Evolutionary conservation across 257 asterid genomes (phyloP).

Genomic region (Solanum piurae): DNA sequence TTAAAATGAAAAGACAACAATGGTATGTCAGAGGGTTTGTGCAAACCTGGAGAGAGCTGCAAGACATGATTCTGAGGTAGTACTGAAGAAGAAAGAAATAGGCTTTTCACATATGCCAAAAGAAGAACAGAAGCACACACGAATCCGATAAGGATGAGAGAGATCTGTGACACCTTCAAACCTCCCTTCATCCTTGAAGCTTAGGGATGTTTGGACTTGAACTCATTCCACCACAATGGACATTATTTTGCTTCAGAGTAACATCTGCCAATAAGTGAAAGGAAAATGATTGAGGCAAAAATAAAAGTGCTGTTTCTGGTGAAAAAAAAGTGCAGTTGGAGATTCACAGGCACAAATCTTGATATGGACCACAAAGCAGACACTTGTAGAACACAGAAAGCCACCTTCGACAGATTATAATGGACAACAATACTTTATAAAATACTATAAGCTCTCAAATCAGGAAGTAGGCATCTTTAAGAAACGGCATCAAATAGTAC

Average conservation of each 20-base stretch:
- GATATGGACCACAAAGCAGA: neutral
- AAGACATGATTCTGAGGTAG: conserved; percentile 35
- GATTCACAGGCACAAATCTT: neutral
- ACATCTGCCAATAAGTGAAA: neutral
- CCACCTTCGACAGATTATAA: neutral
- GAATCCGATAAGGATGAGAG: conserved; percentile 69
- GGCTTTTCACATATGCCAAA: conserved; percentile 67
- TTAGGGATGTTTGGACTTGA: conserved; percentile 11
- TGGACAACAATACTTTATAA: neutral
- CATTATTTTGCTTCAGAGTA: conserved; percentile 1
- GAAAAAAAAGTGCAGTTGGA: neutral
- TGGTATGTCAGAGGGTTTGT: neutral
- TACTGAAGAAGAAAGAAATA: conserved; percentile 46
- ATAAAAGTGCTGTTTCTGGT: neutral
- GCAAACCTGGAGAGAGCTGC: conserved; percentile 53
- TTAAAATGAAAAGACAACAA: neutral
- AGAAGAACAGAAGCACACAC: conserved; percentile 60
- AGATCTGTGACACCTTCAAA: conserved; percentile 64
- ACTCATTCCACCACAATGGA: conserved; percentile 16
- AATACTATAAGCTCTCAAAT: neutral
- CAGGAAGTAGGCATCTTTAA: neutral
- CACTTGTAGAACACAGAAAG: neutral
- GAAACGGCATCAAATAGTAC: neutral
- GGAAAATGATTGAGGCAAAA: neutral
- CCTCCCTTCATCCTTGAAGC: conserved; percentile 75